Base-by-base conservation (phyloP, 106 monocot genomes). In the Dioscorea dumetorum region DNA sequence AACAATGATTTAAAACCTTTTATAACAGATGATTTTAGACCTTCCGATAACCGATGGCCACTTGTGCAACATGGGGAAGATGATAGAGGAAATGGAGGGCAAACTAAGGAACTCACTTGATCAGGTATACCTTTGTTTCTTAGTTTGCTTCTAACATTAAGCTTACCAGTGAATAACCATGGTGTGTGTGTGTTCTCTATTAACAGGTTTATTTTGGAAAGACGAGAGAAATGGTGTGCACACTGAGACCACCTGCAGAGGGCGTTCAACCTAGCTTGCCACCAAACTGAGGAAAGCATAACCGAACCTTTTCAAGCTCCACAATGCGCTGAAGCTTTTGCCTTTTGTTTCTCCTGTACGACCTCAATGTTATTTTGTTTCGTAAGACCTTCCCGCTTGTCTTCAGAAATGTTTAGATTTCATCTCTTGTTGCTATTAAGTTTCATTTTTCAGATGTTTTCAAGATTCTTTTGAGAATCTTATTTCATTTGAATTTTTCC, bases 211-310 rank as follows among this genome's bases (percentile, higher is more conserved):
- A 99, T 61, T 99, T 99, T 64, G 99, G 99, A 33, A 99, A 99
- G 84, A 99, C 99, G n/a, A 90, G 99, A 79, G 99, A 93, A 72
- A 93, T 99, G 99, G 83, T 99, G 2, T 99, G 93, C 76, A 90
- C 76, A 1, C 52, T 93, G 49, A 79, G 92, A 62, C 99, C 99
- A 20, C 90, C 82, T 17, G 83, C 85, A 7, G 90, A 93, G 62
- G 85, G 68, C 10, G 18, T 87, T 9, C 90, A 87, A 56, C 50
- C 77, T 35, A 78, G 80, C 63, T 22, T 84, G 33, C 91, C 76
- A 12, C 69, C 73, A 3, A 69, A 3, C 14, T 73, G 58, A 79
- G 54, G 15, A 41, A n/a, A 6, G 10, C 10, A 10, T 41, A 41
- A 8, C 41, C 6, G 5, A 10, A 41, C 9, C 41, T 41, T 41